phyloP scores from a whole-genome alignment of 352 stramenopile genomes.

The Halophytophthora batemanensis region DNA sequence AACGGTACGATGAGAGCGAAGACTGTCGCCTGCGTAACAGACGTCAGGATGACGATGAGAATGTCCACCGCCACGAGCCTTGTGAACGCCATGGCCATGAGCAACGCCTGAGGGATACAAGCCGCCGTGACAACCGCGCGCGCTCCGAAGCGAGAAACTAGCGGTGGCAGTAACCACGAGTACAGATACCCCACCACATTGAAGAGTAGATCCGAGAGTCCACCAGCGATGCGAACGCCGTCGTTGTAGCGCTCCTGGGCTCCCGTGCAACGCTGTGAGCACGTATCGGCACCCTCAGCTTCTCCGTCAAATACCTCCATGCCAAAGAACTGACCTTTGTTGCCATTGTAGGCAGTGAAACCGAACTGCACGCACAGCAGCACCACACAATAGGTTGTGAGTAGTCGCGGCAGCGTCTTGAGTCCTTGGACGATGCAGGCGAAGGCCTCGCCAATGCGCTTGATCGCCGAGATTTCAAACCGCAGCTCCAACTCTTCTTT shows the following conservation, averaged over 20 bases:
- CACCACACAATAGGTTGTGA: conserved; percentile 53
- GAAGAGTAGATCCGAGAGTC: conserved; percentile 46
- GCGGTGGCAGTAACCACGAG: conserved; percentile 43
- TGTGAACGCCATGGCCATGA: conserved; percentile 55
- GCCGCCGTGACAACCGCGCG: conserved; percentile 38
- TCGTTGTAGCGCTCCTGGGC: conserved; percentile 48
- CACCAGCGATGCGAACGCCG: conserved; percentile 49
- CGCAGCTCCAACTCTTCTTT: conserved; percentile 25
- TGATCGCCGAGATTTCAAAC: conserved; percentile 14
- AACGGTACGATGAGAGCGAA: conserved; percentile 72
- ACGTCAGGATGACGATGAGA: conserved; percentile 40
- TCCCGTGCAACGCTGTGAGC: conserved; percentile 23
- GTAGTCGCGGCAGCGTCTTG: conserved; percentile 31
- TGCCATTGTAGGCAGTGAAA: conserved; percentile 61
- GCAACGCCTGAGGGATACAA: conserved; percentile 42
- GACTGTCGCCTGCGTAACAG: conserved; percentile 51
- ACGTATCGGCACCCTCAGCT: conserved; percentile 42
- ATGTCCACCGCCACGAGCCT: conserved; percentile 42
- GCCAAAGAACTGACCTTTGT: conserved; percentile 66
- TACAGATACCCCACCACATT: conserved; percentile 51
- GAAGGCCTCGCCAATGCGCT: conserved; percentile 38
- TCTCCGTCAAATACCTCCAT: conserved; percentile 52
- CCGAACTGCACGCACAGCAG: conserved; percentile 54
- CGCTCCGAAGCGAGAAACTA: conserved; percentile 40
- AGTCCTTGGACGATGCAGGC: conserved; percentile 42